A percentile compares a stretch with the other conserved stretches of the same genome.
These are phyloP conservation scores for Fusarium sororula DNA, from an alignment of 2,329 filamentous ascomycete species.

Conservation along the genomic window DNA sequence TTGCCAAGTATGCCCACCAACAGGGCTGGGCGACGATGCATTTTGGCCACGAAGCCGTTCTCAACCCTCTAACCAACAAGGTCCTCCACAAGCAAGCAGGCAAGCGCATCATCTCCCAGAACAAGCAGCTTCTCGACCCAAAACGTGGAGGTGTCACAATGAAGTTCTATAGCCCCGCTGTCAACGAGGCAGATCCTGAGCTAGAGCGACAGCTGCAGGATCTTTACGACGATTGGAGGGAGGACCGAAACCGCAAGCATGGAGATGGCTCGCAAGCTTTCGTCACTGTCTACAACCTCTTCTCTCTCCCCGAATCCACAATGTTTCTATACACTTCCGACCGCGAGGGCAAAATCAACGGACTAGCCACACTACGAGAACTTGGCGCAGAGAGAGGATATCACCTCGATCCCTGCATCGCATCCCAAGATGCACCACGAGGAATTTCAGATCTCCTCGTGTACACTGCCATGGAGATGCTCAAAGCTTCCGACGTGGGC, in stretches of 20 bases:
- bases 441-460: constrained; percentile 10
- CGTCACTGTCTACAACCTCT: constrained; percentile 4
- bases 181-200: background rate
- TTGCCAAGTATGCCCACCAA: background rate
- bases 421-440: background rate
- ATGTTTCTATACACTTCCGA: background rate
- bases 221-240: constrained; percentile 11
- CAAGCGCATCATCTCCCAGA: constrained; percentile 12
- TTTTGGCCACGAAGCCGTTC: constrained; percentile 1
- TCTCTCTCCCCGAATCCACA: background rate
- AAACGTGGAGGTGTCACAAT: background rate
- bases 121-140: constrained; percentile 2
- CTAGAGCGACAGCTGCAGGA: background rate
- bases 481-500: background rate
- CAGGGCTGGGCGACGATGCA: constrained; percentile 4
- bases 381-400: constrained; percentile 1
- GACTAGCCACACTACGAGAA: constrained; percentile 6
- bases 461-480: background rate
- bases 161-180: background rate
- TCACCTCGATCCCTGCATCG: constrained; percentile 16
- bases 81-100: background rate
- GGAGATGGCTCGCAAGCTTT: background rate
- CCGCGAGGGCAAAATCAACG: background rate
- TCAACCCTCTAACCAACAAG: constrained; percentile 7
- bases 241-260: background rate